Evolutionary conservation across 2,329 filamentous ascomycete genomes (phyloP), one percentile per base, ranked within the genome.

Genomic region (Arthrinium phaeospermum): DNA sequence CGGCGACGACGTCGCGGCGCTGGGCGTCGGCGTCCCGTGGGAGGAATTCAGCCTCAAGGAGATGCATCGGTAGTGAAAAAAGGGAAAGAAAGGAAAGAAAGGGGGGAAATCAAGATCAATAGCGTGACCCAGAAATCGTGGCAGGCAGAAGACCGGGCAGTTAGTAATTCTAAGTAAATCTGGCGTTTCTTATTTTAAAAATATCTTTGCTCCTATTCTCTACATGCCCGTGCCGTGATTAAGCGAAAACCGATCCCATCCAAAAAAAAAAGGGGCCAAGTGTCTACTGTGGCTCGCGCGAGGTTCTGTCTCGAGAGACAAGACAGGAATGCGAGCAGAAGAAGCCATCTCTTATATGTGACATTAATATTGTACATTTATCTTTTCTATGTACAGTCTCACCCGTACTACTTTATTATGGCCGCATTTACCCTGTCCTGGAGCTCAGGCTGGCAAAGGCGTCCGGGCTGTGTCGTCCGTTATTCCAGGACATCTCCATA

Each of bases 391-490:
- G 70, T 75, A 75, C 75, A 64, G 57, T 8, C 57, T 37, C 19
- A 76, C 73, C 77, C 69, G n/a, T 61, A 71, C 64, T 30, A 24
- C n/a, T 10, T 13, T 44, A 4, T 44, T n/a, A 27, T n/a, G 30
- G 27, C n/a, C 22, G 4, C 47, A 37, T 83, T 83, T 76, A 86
- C 78, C 80, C 82, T 77, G 88, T 87, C 75, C 88, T 85, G 70
- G 92, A 90, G 77, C 92, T 94, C 75, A 95, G 84, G 69, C 91
- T 93, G 2, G 93, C 90, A 86, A 95, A 95, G 19, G 93, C 93
- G 81, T 95, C 93, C 4, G 93, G 93, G 77, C 92, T 94, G 78
- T 95, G 93, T 57, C 93, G 85, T 13, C 93, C 93, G 76, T 91
- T 92, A 77, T 86, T 86, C 89, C 89, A 91, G 67, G 89, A 87